These are phyloP conservation scores for Fusarium pseudocircinatum DNA, from an alignment of 2,329 filamentous ascomycete species.

Conservation along the genomic window DNA sequence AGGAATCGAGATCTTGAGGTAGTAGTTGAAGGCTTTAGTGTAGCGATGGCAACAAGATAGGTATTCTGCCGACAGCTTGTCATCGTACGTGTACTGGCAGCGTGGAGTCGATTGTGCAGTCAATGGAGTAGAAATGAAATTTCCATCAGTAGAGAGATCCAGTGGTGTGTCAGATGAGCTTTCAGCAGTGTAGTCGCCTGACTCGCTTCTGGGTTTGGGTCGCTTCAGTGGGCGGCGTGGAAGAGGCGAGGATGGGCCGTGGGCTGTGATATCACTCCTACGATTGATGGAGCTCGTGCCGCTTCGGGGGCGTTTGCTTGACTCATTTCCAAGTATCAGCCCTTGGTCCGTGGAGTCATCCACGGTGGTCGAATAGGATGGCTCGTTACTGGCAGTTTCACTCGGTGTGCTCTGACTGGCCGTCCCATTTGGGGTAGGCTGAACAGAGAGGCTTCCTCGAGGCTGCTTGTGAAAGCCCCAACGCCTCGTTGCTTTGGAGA, in stretches of 20 bases:
- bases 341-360: neutral
- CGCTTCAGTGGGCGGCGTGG: neutral
- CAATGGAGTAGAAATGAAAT: neutral
- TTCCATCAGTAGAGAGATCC: fast-evolving
- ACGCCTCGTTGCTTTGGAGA: slow-evolving; percentile 1
- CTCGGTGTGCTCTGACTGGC: neutral
- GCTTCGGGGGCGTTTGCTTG: neutral
- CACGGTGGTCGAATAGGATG: fast-evolving
- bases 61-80: neutral
- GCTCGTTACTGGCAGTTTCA: neutral
- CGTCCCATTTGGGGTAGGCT: fast-evolving
- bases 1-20: neutral
- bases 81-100: neutral
- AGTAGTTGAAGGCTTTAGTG: neutral
- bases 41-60: neutral
- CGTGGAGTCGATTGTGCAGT: neutral
- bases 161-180: neutral
- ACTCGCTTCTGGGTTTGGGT: neutral
- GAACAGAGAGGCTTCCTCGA: neutral
- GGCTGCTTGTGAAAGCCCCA: slow-evolving; percentile 3
- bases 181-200: neutral
- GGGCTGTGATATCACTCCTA: neutral
- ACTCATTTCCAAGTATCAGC: neutral
- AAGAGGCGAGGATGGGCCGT: neutral
- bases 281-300: neutral